Evolutionary conservation across 257 asterid genomes (phyloP).

Genomic region (Solanum habrochaites): DNA sequence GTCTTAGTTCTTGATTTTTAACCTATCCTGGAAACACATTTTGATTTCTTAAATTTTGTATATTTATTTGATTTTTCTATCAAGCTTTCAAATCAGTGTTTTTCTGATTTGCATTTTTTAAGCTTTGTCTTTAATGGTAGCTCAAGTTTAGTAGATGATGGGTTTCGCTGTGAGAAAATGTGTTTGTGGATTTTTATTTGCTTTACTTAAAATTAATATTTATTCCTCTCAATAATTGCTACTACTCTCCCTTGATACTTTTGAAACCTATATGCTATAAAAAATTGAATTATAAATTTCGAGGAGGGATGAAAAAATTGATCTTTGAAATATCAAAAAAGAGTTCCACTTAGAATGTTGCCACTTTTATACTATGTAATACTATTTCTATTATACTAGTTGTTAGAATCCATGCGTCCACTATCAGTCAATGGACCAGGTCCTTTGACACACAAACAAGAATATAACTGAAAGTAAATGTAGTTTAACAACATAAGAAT

Average conservation of each 20-base stretch:
- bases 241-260: neutral
- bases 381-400: no score
- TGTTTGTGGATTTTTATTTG: neutral
- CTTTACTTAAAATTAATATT: no score
- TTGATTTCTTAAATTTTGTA: no score
- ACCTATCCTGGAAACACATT: neutral
- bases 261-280: neutral
- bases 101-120: neutral
- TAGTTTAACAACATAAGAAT: no score
- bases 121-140: neutral
- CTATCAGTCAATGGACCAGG: no score
- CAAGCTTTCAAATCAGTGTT: neutral
- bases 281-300: neutral
- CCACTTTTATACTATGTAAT: neutral
- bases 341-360: no score
- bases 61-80: no score
- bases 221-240: neutral
- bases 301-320: neutral
- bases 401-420: no score
- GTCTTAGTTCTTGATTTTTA: neutral
- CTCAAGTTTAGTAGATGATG: neutral
- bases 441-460: no score
- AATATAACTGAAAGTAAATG: no score
- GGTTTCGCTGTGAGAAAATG: no score
- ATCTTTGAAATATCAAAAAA: neutral